Evolutionary conservation across 148 eudicot genomes (phyloP).

Genomic region (Euryodendron excelsum): DNA sequence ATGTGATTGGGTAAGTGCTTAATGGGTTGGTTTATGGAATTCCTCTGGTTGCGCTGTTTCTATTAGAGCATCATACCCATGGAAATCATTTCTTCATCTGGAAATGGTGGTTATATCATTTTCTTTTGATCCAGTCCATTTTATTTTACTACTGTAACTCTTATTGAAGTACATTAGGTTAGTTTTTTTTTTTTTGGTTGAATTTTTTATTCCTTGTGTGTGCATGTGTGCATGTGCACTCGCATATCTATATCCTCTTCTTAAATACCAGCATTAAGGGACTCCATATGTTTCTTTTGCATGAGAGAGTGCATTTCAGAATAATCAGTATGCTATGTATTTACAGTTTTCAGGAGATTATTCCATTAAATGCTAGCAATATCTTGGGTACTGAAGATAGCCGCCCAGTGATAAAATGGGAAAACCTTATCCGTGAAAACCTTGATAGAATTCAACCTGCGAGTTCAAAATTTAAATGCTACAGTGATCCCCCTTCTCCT

Average conservation of each 20-base stretch:
- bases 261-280: neutral
- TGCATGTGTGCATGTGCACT: neutral
- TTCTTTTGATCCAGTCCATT: neutral
- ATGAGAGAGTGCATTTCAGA: neutral
- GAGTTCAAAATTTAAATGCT: slow-evolving; percentile 60
- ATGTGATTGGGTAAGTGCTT: slow-evolving; percentile 84
- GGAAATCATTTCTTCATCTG: neutral
- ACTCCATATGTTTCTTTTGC: neutral
- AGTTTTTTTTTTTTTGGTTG: neutral
- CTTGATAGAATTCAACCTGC: slow-evolving; percentile 49
- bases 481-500: slow-evolving; percentile 93
- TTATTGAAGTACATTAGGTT: neutral
- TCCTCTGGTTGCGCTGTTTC: neutral
- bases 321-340: neutral
- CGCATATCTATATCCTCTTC: neutral
- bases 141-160: neutral
- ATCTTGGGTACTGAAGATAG: slow-evolving; percentile 87
- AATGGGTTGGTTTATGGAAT: neutral
- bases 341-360: slow-evolving; percentile 85
- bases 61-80: neutral
- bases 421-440: slow-evolving; percentile 69
- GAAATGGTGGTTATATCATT: neutral
- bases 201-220: neutral
- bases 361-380: slow-evolving; percentile 93
- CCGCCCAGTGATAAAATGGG: slow-evolving; percentile 81